Evolutionary conservation across 768 basidiomycete genomes (phyloP), one percentile per base, ranked within the genome.

Genomic region (Tricholoma furcatifolium): DNA sequence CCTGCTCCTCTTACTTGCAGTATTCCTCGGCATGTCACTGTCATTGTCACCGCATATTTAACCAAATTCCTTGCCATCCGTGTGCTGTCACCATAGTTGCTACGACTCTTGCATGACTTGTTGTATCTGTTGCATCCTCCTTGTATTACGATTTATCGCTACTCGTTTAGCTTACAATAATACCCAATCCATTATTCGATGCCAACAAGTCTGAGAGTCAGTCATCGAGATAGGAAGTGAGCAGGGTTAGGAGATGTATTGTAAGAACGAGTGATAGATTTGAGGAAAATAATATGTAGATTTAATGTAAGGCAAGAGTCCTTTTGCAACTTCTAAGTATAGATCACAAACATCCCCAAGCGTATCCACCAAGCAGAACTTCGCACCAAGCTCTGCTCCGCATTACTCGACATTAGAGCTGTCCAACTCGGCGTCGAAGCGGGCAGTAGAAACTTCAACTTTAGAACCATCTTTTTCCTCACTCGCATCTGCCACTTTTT

Each of bases 391-490:
- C 27, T 27, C 7, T 27, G 27, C 36, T 30, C 11, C 24, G 12
- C 21, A 15, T 51, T 23, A 62, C 54, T 62, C 62, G 15, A 60
- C 43, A n/a, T 53, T 58, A 36, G 53, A 42, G 40, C 36, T 41
- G 20, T 55, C 57, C 30, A 56, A 56, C 24, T 56, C 58, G 2
- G 51, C 53, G 23, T 69, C 69, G 50, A 56, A 64, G 31, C 57
- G 62, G n/a, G 47, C 58, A 21, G 73, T 62, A 11, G 63, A 54
- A 14, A 61, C 65, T 58, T 78, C 76, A 6, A 79, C 60, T 58
- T 73, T 76, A 20, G 82, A 83, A 58, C 78, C 79, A 62, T 87
- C 85, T 60, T 69, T 70, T 51, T 68, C 67, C 10, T 67, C 62
- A n/a, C 44, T 48, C 41, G 74, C 69, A 6, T 60, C 66, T 20